Evolutionary conservation across 768 basidiomycete species (phyloP), one percentile per base, ranked within the genome.

Genomic region (Cystobasidiopsis lactophilus): DNA sequence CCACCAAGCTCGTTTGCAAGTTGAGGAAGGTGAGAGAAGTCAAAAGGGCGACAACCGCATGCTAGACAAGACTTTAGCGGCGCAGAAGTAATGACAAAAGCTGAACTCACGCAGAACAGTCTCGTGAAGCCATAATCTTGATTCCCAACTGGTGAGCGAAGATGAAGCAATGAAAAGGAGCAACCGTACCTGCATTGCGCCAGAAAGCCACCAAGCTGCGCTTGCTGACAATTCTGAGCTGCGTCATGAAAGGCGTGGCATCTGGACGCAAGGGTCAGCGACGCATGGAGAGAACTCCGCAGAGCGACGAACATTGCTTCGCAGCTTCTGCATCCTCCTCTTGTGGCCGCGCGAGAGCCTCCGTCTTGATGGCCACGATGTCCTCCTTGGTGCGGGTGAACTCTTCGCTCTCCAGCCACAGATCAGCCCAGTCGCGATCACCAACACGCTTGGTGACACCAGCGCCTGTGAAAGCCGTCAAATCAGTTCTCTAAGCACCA

Each of bases 391-490:
- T 76, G 4, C 43, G 53, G 0, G 72, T 68, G 29, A 78, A 69
- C 58, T 80, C 75, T 0, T 69, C 66, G 0, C 77, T 74, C 4
- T 71, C 62, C 19, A 63, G 60, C 79, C 80, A 84, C n/a, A 73
- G 63, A 5, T 69, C 62, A 47, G 72, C 64, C 80, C 81, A 84
- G 54, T 82, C 71, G 24, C 65, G 65, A 14, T 58, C 57, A 51
- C 71, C 75, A 16, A 71, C 68, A 1, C 77, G 74, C 1, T 61
- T 63, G 31, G 78, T 77, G 1, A 76, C 75, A 2, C 80, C 80
- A 27, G 84, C 82, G 56, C 85, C 85, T 54, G 85, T 85, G n/a
- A n/a, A n/a, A n/a, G 78, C 82, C 52, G 82, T 79, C 3, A 86
- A 71, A 66, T 55, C 59, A 53, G 49, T 27, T 31, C 44, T 11